Evolutionary conservation across 1,284 basidiomycete genomes (phyloP).

Genomic region (Austropuccinia psidii): DNA sequence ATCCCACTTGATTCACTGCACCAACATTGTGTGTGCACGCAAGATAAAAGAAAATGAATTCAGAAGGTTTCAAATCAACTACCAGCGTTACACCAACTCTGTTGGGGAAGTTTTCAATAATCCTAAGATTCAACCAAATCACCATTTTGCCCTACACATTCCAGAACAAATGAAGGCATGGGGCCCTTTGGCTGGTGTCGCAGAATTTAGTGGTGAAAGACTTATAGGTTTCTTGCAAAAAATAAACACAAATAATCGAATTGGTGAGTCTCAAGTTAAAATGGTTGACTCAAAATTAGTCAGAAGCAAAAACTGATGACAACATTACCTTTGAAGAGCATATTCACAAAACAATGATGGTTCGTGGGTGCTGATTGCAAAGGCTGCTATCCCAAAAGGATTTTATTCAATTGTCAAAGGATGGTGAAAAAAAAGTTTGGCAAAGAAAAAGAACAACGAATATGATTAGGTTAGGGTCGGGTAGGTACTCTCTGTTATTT

Average conservation of each 20-base stretch:
- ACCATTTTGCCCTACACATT: constrained; percentile 14
- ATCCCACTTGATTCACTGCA: background rate
- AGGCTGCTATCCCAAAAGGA: background rate
- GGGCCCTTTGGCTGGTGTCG: constrained; percentile 2
- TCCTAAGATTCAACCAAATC: constrained; percentile 9
- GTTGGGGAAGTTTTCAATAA: background rate
- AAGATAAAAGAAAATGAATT: background rate
- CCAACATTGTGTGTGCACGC: constrained; percentile 1
- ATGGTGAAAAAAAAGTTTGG: background rate
- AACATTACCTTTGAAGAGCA: background rate
- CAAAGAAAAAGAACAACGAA: background rate
- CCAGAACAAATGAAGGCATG: constrained; percentile 8
- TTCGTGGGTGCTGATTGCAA: background rate
- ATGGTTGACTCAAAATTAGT: background rate
- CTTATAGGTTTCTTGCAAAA: constrained; percentile 30
- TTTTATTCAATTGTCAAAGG: background rate
- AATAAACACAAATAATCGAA: constrained; percentile 18
- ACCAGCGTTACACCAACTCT: background rate
- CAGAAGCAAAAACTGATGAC: background rate
- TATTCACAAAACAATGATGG: background rate
- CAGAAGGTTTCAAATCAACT: background rate
- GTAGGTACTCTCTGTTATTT: background rate
- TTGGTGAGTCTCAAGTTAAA: background rate
- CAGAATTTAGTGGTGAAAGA: constrained; percentile 16
- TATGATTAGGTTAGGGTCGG: background rate